These are phyloP conservation scores for Saccharomyces hybrid DNA, from an alignment of 1,139 yeast genomes.

Conservation along the genomic window DNA sequence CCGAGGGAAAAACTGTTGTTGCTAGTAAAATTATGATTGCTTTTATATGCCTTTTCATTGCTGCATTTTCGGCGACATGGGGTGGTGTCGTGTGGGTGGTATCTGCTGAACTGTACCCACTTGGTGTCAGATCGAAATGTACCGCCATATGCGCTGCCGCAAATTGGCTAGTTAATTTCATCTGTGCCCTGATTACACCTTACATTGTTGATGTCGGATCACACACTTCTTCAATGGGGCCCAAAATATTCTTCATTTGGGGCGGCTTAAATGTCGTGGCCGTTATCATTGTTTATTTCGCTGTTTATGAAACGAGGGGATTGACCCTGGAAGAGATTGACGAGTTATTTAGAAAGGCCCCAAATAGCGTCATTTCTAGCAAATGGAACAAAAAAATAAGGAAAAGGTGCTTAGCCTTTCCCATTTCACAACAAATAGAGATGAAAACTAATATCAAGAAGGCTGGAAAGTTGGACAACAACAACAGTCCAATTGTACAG, in stretches of 20 bases:
- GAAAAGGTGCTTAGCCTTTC: constrained; percentile 1
- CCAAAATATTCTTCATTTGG: constrained; percentile 66
- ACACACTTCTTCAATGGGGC: constrained; percentile 58
- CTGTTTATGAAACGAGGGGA: constrained; percentile 68
- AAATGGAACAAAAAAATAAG: constrained; percentile 21
- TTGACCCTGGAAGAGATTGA: constrained; percentile 64
- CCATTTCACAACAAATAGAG: not conserved
- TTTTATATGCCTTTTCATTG: constrained; percentile 69
- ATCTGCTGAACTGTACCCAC: constrained; percentile 70
- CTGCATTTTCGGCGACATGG: constrained; percentile 80
- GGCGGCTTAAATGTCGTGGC: constrained; percentile 58
- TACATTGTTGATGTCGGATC: constrained; percentile 53
- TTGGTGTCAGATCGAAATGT: constrained; percentile 72
- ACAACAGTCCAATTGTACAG: not conserved
- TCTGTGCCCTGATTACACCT: constrained; percentile 68
- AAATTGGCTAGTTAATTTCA: constrained; percentile 76
- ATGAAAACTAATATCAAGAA: not conserved
- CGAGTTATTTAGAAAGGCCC: constrained; percentile 45
- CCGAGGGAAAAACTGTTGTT: constrained; percentile 36
- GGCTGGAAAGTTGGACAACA: not conserved
- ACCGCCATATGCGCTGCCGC: constrained; percentile 71
- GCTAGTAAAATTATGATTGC: constrained; percentile 71
- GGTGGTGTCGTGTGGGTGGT: constrained; percentile 80
- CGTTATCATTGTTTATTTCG: constrained; percentile 47
- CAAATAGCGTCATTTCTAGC: constrained; percentile 29